Percentiles rank a stretch among this genome's conserved stretches.
These are phyloP conservation scores for Deinandra increscens DNA, from an alignment of 129 eudicot species.

Conservation along the genomic window DNA sequence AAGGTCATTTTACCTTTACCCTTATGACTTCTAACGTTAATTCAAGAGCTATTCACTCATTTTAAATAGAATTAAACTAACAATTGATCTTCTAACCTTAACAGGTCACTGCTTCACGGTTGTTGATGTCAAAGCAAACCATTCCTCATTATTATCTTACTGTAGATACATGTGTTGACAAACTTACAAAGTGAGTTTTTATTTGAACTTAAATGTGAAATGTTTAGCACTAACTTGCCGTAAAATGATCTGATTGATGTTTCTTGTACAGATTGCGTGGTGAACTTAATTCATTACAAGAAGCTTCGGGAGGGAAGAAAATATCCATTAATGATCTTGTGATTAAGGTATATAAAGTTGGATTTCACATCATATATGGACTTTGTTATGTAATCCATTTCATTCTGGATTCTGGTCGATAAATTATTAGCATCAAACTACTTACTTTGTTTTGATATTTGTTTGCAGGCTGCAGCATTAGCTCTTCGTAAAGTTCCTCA, in stretches of 20 bases:
- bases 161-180: constrained; percentile 96
- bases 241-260: constrained; percentile 12
- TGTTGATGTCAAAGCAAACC: constrained; percentile 88
- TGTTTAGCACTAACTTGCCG: background rate
- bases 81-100: constrained; percentile 17
- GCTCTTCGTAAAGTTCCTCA: constrained; percentile 95
- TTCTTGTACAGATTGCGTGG: constrained; percentile 54
- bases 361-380: background rate
- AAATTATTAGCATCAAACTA: background rate
- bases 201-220: constrained; percentile 8
- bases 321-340: constrained; percentile 93
- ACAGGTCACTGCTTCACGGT: constrained; percentile 93
- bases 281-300: constrained; percentile 71
- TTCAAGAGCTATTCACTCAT: background rate
- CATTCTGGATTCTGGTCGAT: background rate
- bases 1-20: constrained; percentile 46
- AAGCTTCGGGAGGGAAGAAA: constrained; percentile 96
- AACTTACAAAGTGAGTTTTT: constrained; percentile 76
- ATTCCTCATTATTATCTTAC: constrained; percentile 95
- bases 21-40: background rate
- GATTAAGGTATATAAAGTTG: constrained; percentile 56
- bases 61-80: constrained; percentile 15
- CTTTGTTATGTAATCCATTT: background rate
- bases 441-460: constrained; percentile 11
- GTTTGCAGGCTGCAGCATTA: constrained; percentile 94